Conservation (phyloP, 306 rosid genomes). For the Abrus pulchellus region DNA sequence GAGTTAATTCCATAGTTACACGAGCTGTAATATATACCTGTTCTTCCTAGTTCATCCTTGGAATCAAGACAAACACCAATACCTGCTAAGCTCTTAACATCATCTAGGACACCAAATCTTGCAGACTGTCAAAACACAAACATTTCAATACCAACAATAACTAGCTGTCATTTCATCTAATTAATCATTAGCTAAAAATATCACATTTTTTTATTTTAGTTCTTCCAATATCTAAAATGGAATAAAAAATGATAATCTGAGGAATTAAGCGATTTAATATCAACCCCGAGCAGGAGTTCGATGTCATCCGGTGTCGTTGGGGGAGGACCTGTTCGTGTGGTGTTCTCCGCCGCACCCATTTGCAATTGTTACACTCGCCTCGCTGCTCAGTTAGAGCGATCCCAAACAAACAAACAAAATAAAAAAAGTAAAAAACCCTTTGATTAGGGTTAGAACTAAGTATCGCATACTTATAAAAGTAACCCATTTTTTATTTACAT, state of each 20-base stretch:
- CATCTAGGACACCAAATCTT: constrained; percentile 77
- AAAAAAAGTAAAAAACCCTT: too few species aligned
- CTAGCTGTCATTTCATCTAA: too few species aligned
- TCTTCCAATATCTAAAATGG: too few species aligned
- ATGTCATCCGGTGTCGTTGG: constrained; percentile 51
- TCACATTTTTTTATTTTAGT: too few species aligned
- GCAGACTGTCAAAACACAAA: constrained; percentile 63
- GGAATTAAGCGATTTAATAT: not conserved
- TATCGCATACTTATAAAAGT: too few species aligned
- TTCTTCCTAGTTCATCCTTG: constrained; percentile 76
- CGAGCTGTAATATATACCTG: constrained; percentile 56
- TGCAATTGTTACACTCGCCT: not conserved
- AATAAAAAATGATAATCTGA: too few species aligned
- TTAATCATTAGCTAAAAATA: too few species aligned
- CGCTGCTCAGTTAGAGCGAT: not conserved
- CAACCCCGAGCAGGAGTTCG: constrained; percentile 71
- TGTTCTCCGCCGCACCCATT: constrained; percentile 58
- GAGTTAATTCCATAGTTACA: not conserved
- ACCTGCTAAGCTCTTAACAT: constrained; percentile 63
- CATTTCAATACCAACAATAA: not conserved
- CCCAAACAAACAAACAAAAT: too few species aligned
- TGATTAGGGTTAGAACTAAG: too few species aligned
- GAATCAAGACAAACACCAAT: constrained; percentile 72
- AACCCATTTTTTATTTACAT: too few species aligned
- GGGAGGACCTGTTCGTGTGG: constrained; percentile 33